Evolutionary conservation across 1,139 yeast genomes (phyloP).

Genomic region (Candida sp.): DNA sequence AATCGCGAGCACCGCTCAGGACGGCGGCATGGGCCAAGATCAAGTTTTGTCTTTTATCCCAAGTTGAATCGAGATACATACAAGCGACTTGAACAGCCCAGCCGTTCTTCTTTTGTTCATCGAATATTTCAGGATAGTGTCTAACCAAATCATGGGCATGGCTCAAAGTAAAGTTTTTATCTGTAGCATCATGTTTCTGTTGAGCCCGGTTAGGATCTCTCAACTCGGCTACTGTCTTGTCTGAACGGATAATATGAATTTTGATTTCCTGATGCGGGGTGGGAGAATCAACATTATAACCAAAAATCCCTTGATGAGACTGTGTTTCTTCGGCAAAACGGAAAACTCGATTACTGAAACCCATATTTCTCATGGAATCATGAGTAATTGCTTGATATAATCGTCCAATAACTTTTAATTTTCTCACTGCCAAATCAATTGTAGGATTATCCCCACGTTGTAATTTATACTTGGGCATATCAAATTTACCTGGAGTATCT

Average conservation of each 20-base stretch:
- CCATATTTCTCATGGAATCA: conserved; percentile 82
- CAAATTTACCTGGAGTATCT: conserved; percentile 73
- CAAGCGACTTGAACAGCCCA: conserved; percentile 80
- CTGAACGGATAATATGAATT: conserved; percentile 69
- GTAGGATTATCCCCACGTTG: conserved; percentile 61
- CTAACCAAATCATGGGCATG: conserved; percentile 74
- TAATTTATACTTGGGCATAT: conserved; percentile 60
- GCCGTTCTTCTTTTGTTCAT: conserved; percentile 12
- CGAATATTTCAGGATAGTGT: conserved; percentile 27
- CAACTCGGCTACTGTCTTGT: conserved; percentile 65
- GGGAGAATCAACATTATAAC: conserved; percentile 29
- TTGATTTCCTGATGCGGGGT: conserved; percentile 64
- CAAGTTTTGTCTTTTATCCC: conserved; percentile 59
- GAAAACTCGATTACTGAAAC: conserved; percentile 79
- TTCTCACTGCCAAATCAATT: conserved; percentile 71
- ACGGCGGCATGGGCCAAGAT: conserved; percentile 90
- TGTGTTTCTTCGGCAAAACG: conserved; percentile 67
- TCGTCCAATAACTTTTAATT: conserved; percentile 81
- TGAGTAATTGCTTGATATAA: conserved; percentile 92
- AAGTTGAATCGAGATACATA: conserved; percentile 78
- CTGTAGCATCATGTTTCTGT: conserved; percentile 70
- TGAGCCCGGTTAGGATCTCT: conserved; percentile 83
- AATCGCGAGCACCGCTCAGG: conserved; percentile 77
- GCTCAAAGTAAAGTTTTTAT: conserved; percentile 72
- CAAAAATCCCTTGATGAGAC: conserved; percentile 30